Percentiles rank a stretch among this genome's conserved stretches.
Evolutionary conservation across 1,284 basidiomycete species (phyloP).

Genomic region (Moniliophthora roreri): DNA sequence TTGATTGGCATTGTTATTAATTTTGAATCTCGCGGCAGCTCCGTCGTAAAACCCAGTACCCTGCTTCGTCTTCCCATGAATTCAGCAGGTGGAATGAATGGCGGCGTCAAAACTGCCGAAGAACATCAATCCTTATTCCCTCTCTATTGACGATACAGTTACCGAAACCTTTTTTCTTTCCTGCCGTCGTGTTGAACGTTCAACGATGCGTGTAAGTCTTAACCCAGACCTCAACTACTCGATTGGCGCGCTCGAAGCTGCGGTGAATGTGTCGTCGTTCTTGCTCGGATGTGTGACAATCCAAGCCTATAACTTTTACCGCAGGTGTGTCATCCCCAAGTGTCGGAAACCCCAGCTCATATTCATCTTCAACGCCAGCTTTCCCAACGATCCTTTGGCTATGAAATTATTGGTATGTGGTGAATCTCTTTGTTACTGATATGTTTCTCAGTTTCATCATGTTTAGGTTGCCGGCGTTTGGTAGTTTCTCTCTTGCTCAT

Average conservation of each 20-base stretch:
- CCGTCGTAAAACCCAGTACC: no score
- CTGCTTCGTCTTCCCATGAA: no score
- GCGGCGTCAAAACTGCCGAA: no score
- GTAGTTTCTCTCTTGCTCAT: not conserved
- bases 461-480: not conserved
- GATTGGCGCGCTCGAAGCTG: slow-evolving; percentile 6
- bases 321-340: not conserved
- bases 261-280: slow-evolving; percentile 1
- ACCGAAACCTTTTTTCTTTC: no score
- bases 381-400: slow-evolving; percentile 1
- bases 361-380: not conserved
- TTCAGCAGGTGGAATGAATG: no score
- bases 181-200: no score
- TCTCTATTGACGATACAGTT: no score
- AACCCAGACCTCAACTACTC: not conserved
- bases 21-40: no score
- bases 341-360: not conserved
- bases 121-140: no score
- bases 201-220: not conserved
- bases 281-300: slow-evolving; percentile 9
- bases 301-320: slow-evolving; percentile 7
- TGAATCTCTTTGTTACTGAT: not conserved
- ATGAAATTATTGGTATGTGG: slow-evolving; percentile 4
- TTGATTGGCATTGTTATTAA: no score
- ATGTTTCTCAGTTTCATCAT: not conserved